Percentiles rank a stretch among this genome's conserved stretches.
Evolutionary conservation across 2,329 filamentous ascomycete species (phyloP).

Genomic region (Alternaria rosae): DNA sequence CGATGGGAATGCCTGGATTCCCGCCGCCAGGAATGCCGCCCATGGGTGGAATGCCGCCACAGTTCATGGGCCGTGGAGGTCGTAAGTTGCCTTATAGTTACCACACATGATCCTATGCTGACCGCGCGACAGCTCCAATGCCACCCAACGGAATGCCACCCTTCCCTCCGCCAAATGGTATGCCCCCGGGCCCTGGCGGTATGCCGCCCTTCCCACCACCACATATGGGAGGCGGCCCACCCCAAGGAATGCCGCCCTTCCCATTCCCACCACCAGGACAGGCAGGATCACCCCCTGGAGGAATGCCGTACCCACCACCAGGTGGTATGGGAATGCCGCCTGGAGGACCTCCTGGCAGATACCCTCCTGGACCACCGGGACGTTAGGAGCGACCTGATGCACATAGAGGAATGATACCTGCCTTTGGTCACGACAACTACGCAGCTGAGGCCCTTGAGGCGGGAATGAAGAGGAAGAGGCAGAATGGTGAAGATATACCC

Average conservation of each 20-base stretch:
- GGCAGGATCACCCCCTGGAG: slow-evolving; percentile 42
- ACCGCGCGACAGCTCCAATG: slow-evolving; percentile 29
- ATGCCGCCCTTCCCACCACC: slow-evolving; percentile 53
- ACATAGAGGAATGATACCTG: slow-evolving; percentile 13
- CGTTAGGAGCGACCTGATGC: slow-evolving; percentile 27
- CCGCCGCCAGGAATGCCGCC: slow-evolving; percentile 40
- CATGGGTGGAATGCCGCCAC: slow-evolving; percentile 47
- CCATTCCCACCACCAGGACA: slow-evolving; percentile 37
- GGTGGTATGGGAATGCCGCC: slow-evolving; percentile 28
- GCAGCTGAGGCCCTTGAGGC: slow-evolving; percentile 1
- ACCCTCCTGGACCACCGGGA: slow-evolving; percentile 37
- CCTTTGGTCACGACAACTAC: slow-evolving; percentile 5
- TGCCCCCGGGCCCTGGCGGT: slow-evolving; percentile 44
- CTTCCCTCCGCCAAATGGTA: slow-evolving; percentile 42
- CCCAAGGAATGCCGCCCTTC: slow-evolving; percentile 40
- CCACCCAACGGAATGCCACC: slow-evolving; percentile 40
- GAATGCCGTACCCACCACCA: slow-evolving; percentile 33
- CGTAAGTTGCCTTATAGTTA: slow-evolving; percentile 32
- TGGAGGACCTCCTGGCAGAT: slow-evolving; percentile 32
- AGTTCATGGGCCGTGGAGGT: slow-evolving; percentile 53
- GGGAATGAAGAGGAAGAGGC: slow-evolving; percentile 17
- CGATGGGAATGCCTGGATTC: slow-evolving; percentile 31
- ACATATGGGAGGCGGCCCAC: slow-evolving; percentile 33
- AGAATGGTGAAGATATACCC: slow-evolving; percentile 27
- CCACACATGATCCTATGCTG: background rate